Base-by-base conservation (phyloP, 768 basidiomycete genomes). In the Hypholoma fasciculare region DNA sequence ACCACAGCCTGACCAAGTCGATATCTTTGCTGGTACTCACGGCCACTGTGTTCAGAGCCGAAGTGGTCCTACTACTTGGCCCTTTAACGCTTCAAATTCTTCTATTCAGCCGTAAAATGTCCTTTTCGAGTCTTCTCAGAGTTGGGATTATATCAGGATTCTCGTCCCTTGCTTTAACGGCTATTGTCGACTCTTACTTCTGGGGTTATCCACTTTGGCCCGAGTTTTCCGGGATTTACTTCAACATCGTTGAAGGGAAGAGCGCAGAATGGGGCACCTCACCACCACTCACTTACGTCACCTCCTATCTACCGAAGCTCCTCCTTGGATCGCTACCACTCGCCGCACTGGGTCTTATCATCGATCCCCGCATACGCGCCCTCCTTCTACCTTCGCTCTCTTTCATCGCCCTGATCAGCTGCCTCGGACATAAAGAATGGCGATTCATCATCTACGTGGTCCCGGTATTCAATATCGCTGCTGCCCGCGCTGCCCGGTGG, bases 381-480 rank as follows among this genome's bases (percentile, higher is more conserved):
- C 74, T 90, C 38, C 71, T 88, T 4, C 49, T 79, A 9, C 82
- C 88, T 0, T 76, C 83, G 2, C 26, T 86, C 4, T 57, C 66
- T 0, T 90, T 89, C 59, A 66, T 93, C 7, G 70, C 67, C 2
- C 63, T 88, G 2, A 83, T 98, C 69, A 95, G 94, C 68, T 76
- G 69, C 30, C 76, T 98, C 1, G 88, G 84, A 0, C 97, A 99
- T 74, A 99, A 99, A 70, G 97, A 99, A 73, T 99, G 97, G 97
- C 83, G 97, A 7, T 99, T 99, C 72, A 78, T 98, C 56, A 81
- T 94, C 7, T 98, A 98, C 67, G 81, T 86, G 16, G 83, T 98
- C 0, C 95, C 96, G 0, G 67, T 85, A 2, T 76, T 94, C 71
- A 96, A 97, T 64, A 71, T 95, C 3, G 83, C 88, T 1, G 94